phyloP scores from a whole-genome alignment of 1,284 basidiomycete species.

The Ceratobasidium papillatum region DNA sequence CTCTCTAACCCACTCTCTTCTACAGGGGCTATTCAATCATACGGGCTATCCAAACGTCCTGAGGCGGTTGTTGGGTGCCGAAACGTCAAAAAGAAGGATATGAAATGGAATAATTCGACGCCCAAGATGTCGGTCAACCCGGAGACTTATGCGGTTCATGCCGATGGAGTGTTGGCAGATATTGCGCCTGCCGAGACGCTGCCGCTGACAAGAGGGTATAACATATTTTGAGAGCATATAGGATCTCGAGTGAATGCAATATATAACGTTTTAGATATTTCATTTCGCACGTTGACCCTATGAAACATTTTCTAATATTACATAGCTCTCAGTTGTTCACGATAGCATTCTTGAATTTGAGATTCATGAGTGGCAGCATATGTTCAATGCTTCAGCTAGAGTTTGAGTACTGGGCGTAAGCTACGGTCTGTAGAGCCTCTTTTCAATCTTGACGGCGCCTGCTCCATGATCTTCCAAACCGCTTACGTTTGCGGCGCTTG shows the following conservation, averaged over 20 bases:
- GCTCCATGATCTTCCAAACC: too few species aligned
- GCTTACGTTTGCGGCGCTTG: too few species aligned
- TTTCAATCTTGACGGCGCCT: too few species aligned
- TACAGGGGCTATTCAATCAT: constrained; percentile 66
- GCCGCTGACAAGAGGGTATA: constrained; percentile 76
- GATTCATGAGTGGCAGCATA: too few species aligned
- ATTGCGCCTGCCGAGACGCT: constrained; percentile 77
- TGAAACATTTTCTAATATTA: too few species aligned
- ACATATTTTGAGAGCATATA: constrained; percentile 65
- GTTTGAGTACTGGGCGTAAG: too few species aligned
- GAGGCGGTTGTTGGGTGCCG: constrained; percentile 85
- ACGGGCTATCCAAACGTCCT: constrained; percentile 77
- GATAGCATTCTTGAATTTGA: too few species aligned
- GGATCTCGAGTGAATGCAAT: background rate
- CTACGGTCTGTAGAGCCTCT: too few species aligned
- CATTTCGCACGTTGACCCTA: too few species aligned
- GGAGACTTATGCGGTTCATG: constrained; percentile 88
- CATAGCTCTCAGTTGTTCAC: too few species aligned
- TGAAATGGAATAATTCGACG: constrained; percentile 90
- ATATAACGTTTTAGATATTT: background rate
- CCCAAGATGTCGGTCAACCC: constrained; percentile 92
- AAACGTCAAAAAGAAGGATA: constrained; percentile 80
- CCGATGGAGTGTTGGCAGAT: constrained; percentile 80
- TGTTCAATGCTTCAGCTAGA: too few species aligned
- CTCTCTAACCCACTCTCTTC: constrained; percentile 10